Evolutionary conservation across 164 flowering plant species (phyloP), one percentile per base, ranked within the genome.

Genomic region (Berberis vulgaris): DNA sequence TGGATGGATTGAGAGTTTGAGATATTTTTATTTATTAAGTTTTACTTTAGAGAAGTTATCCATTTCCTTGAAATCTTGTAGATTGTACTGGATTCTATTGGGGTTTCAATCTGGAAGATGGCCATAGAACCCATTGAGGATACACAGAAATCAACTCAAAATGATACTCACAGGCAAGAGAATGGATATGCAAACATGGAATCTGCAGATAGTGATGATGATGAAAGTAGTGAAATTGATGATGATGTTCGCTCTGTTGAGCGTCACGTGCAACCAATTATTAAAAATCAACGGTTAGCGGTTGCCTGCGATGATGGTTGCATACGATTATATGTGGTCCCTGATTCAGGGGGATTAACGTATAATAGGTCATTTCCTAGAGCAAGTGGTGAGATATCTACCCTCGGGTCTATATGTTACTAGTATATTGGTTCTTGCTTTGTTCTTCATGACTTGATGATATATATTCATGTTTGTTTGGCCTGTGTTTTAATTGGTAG

Each of bases 81-180:
- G 99, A 69, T 70, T 69, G 83, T 86, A 68, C 57, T 91, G 49
- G 89, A 86, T 49, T 78, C 96, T 3, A 81, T 82, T 67, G 97
- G 95, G 6, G 85, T 81, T 41, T 84, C 99, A 2, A 88, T 95
- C 58, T 95, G 99, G 99, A 90, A 95, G 79, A 88, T 95, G 85
- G 96, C 99, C 49, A 77, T 78, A 3, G 84, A 85, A 47, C 90
- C 93, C 9, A 45, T 62, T 43, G 68, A 63, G 59, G 66, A 39
- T 41, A 54, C 69, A 41, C 54, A 26, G 8, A 5, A 6, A 45
- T 50, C 68, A 52, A n/a, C n/a, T n/a, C n/a, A n/a, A n/a, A n/a
- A n/a, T n/a, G 38, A 54, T 26, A 71, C 61, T 1, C 71, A 62
- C 1, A 54, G 43, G 13, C 54, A 68, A 45, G 76, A 65, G 55